Evolutionary conservation across 2,329 filamentous ascomycete species (phyloP), one percentile per base, ranked within the genome.

Genomic region (Alternaria infectoria): DNA sequence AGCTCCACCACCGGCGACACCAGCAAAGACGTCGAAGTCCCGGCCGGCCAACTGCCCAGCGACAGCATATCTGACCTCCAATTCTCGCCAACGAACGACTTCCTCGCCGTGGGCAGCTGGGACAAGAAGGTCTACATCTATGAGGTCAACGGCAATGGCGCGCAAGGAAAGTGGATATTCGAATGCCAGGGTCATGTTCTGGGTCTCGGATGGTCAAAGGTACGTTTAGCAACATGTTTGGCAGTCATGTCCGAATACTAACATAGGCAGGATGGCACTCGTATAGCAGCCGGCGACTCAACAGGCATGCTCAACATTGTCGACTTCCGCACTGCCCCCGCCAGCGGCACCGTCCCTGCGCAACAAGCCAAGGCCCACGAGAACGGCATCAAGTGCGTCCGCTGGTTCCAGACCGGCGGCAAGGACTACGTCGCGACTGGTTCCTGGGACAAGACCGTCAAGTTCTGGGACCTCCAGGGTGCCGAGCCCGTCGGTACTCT

Each of bases 91-190:
- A 85, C 85, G 57, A 87, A 83, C 69, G 93, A 98, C 74, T 91
- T 96, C 78, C 86, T 99, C 17, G 93, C 95, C 23, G 92, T 97
- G 36, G 85, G 93, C 51, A 97, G 93, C 73, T 99, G 96, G 96
- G 96, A 99, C 82, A 97, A 96, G 84, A 97, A 97, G 80, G 93
- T 98, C 67, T 91, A 94, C 76, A 95, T 99, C 78, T 99, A 98
- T 83, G 93, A 98, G 81, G 93, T 98, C 77, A 89, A 90, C 60
- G 89, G 89, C 69, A 93, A 93, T 46, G 88, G 91, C 77, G 95
- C 91, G 75, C 89, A 93, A 78, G 93, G 93, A 54, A 95, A 94
- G 76, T 93, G 93, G 67, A 84, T 91, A 62, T 96, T 96, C 77
- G 91, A 96, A 71, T 93, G 96, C 81, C 91, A 93, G 69, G 73